Base-by-base conservation (phyloP, 2,329 filamentous ascomycete species). In the Alternaria metachromatica region DNA sequence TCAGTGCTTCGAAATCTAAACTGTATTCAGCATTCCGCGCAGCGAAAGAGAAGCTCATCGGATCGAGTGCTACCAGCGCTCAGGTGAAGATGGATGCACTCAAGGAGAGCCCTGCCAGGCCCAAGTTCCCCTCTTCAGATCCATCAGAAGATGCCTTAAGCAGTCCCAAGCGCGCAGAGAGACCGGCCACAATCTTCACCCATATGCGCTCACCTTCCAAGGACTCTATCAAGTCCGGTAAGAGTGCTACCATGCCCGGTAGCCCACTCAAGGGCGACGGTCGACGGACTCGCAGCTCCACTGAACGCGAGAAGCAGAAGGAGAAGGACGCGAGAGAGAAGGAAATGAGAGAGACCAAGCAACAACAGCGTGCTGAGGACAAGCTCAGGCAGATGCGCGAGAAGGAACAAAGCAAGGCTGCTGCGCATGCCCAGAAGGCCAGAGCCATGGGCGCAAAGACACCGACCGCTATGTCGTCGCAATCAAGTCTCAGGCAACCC, bases 1-100 rank as follows among this genome's bases (percentile, higher is more conserved):
- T 97, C 63, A 97, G 94, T 80, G 93, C 96, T 55, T 94, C 96
- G 26, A 98, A 97, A 82, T 93, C 92, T 75, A 96, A 94, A 77
- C 85, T 98, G 51, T 96, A 95, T 50, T 97, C 94, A 10, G 94
- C 97, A 63, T 84, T 97, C 72, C 94, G 94, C 80, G 92, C 90
- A 59, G 96, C 94, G 5, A 95, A 92, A 78, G 92, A 91, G 13
- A 87, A 97, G 53, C 90, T 97, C 66, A 93, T 91, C 18, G 96
- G 92, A 70, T 95, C 87, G 65, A 88, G 85, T 62, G 83, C 85
- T 48, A 79, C 85, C 12, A 87, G 87, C 65, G 87, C 87, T 49
- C 85, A 88, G 48, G 86, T 86, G 3, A 88, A 87, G 69, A 76
- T 88, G 63, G 87, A 89, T 65, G 83, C 82, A 28, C 81, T 86